Percentiles rank a stretch among this genome's conserved stretches.
phyloP scores from a whole-genome alignment of 176 grass and related monocot species.

The Raddia distichophylla region DNA sequence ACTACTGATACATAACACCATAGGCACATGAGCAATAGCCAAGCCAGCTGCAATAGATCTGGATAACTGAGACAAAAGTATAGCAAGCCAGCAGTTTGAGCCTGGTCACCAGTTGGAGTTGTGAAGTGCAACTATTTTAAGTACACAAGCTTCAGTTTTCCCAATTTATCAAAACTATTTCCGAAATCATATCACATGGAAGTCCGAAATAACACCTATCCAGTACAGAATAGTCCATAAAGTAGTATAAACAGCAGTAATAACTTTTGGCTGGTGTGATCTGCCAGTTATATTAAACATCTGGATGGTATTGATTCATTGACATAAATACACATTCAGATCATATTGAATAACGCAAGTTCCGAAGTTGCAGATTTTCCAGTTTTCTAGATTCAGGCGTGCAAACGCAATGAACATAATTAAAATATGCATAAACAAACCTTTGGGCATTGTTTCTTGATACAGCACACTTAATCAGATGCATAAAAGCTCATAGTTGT shows the following conservation, averaged over 20 bases:
- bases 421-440: constrained; percentile 28
- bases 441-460: constrained; percentile 22
- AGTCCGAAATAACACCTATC: not conserved
- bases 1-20: not conserved
- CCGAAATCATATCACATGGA: not conserved
- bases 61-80: not conserved
- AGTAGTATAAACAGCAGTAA: not conserved
- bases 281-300: not conserved
- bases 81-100: not conserved
- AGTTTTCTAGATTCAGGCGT: not conserved
- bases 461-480: constrained; percentile 50
- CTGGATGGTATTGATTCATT: not conserved
- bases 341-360: not conserved
- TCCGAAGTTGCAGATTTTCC: not conserved
- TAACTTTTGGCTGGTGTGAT: not conserved
- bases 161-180: not conserved
- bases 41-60: not conserved
- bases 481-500: constrained; percentile 74
- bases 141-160: not conserved
- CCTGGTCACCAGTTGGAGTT: not conserved
- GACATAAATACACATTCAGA: not conserved
- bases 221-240: not conserved
- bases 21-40: not conserved
- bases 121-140: not conserved
- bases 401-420: not conserved